These are phyloP conservation scores for Solanum chacoense DNA, from an alignment of 305 asterid genomes.

Conservation along the genomic window DNA sequence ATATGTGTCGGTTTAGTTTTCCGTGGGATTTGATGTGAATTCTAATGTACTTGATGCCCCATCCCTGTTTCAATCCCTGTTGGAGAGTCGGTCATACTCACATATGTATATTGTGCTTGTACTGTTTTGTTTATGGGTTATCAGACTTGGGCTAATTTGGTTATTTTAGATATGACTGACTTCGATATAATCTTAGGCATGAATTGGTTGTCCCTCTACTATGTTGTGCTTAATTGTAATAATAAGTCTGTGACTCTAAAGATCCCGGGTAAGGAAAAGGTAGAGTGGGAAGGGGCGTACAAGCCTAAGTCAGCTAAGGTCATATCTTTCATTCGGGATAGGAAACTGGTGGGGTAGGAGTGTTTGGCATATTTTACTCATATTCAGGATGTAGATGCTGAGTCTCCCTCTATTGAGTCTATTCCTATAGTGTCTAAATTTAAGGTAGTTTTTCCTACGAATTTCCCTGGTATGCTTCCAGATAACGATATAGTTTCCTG, in stretches of 20 bases:
- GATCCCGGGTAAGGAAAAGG: not conserved
- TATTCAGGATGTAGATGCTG: not conserved
- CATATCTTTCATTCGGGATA: not conserved
- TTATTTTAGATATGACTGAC: not conserved
- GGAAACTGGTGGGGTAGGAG: not conserved
- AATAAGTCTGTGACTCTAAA: not conserved
- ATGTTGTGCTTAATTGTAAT: not conserved
- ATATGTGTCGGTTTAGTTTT: too few relatives aligned
- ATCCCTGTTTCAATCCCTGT: too few relatives aligned
- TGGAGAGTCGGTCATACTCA: not conserved
- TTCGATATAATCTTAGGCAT: not conserved
- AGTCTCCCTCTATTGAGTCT: not conserved
- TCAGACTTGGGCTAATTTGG: not conserved
- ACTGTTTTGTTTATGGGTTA: not conserved
- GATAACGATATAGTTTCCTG: not conserved
- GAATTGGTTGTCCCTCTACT: not conserved
- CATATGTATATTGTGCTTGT: not conserved
- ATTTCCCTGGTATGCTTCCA: not conserved
- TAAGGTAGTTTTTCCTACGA: not conserved
- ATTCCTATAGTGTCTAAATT: not conserved
- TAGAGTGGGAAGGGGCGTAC: not conserved
- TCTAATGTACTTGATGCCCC: too few relatives aligned
- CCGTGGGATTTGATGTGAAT: too few relatives aligned
- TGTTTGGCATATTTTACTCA: not conserved
- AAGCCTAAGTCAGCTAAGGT: not conserved